Evolutionary conservation across 169 alveolate species (phyloP), one percentile per base, ranked within the genome.

Genomic region (Eimeria sp.): DNA sequence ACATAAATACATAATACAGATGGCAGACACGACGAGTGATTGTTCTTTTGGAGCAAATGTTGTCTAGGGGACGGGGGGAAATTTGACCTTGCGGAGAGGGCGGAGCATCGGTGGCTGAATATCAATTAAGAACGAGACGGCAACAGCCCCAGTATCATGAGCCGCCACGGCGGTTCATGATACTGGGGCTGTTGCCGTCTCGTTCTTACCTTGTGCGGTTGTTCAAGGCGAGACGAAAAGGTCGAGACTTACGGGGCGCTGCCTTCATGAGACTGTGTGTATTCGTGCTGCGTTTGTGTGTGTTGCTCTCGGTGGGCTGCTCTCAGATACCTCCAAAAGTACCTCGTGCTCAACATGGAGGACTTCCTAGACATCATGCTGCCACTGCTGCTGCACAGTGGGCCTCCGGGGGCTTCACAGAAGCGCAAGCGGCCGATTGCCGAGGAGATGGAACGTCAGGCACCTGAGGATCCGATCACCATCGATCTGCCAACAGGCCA

Each of bases 341-440:
- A 84, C 80, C 57, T 84, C 5, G 27, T 40, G 40, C 45, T 70
- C 57, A 84, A 84, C 34, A 84, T 84, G 80, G 92, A 84, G 34
- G 92, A 84, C 92, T 84, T 84, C 80, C 40, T 84, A 5, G 92
- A 84, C 40, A 84, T 84, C 58, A 54, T 84, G 80, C 61, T 84
- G 78, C 92, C 92, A 20, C 57, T 84, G n/a, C 76, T 84, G 22
- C 76, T 84, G 34, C 92, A 84, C 43, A 84, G 54, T 25, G 49
- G 80, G 57, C 92, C 78, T 6, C 72, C 61, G 63, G 63, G 34
- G 61, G 27, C 47, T 25, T 30, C 92, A 13, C 92, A 84, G 43
- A 84, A 61, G 40, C 92, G 67, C 27, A 84, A 84, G 47, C n/a
- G 54, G 78, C 78, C 16, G 20, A 7, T 6, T 4, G 40, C 57